Evolutionary conservation across 371 early-diverging fungal genomes (phyloP).

Genomic region (Basidiobolus meristosporus): DNA sequence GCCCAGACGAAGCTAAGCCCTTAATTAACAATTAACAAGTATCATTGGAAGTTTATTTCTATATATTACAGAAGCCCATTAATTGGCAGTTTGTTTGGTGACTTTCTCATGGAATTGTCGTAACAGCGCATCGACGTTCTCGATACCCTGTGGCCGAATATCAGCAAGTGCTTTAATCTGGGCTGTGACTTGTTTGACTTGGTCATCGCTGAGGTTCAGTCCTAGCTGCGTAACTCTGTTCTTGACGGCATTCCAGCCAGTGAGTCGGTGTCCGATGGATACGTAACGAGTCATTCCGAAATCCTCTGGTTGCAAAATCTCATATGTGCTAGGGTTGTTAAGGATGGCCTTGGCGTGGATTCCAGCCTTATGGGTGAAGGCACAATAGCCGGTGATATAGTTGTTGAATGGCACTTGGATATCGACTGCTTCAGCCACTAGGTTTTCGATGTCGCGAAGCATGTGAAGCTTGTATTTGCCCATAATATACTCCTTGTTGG

Average conservation of each 20-base stretch:
- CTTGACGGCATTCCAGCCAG: constrained; percentile 97
- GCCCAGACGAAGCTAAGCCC: too few species aligned
- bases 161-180: constrained; percentile 90
- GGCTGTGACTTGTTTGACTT: constrained; percentile 78
- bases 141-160: constrained; percentile 70
- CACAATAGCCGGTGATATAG: constrained; percentile 94
- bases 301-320: constrained; percentile 89
- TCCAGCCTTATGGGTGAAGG: constrained; percentile 96
- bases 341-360: constrained; percentile 97
- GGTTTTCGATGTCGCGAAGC: constrained; percentile 84
- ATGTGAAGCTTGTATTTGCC: constrained; percentile 73
- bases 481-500: constrained; percentile 73
- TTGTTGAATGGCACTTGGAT: constrained; percentile 95
- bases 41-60: too few species aligned
- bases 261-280: constrained; percentile 86
- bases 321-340: constrained; percentile 92
- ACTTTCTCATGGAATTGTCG: constrained; percentile 30
- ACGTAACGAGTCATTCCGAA: constrained; percentile 95
- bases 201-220: constrained; percentile 63
- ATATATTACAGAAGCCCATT: too few species aligned
- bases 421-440: constrained; percentile 86
- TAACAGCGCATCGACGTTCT: constrained; percentile 62
- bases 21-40: too few species aligned
- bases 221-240: constrained; percentile 81
- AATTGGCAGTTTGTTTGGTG: too few species aligned